Evolutionary conservation across 352 stramenopile species (phyloP).

Genomic region (Globisporangium parvum): DNA sequence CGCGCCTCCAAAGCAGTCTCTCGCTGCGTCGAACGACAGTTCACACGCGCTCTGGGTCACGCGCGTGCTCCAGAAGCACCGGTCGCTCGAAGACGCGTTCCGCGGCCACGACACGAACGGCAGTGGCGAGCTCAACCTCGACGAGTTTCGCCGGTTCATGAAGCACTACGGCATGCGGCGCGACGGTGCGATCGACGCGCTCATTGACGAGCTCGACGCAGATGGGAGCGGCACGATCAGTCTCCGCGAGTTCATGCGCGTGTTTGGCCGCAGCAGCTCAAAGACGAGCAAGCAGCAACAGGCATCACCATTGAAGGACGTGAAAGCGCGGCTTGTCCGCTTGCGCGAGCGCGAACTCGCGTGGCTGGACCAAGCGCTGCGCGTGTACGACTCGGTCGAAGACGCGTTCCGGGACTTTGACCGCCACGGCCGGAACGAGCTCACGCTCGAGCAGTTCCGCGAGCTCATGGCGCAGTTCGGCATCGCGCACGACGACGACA

Average conservation of each 20-base stretch:
- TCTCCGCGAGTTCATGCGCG: conserved; percentile 30
- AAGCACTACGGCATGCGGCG: conserved; percentile 39
- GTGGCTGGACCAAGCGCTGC: conserved; percentile 41
- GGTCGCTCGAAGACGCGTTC: conserved; percentile 33
- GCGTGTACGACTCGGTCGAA: conserved; percentile 32
- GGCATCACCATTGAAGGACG: conserved; percentile 6
- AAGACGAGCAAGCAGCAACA: conserved; percentile 9
- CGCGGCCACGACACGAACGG: conserved; percentile 27
- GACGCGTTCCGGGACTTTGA: conserved; percentile 42
- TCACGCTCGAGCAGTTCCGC: conserved; percentile 38
- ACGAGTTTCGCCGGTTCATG: conserved; percentile 50
- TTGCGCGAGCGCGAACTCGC: conserved; percentile 45
- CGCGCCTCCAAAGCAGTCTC: not conserved
- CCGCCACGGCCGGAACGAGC: conserved; percentile 20
- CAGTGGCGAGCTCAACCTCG: conserved; percentile 35
- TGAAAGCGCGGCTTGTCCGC: conserved; percentile 15
- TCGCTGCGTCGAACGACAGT: not conserved
- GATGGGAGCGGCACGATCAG: conserved; percentile 37
- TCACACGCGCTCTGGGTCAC: conserved; percentile 14
- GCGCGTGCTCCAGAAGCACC: conserved; percentile 26
- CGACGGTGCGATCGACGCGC: conserved; percentile 24
- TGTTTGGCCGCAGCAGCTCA: conserved; percentile 19
- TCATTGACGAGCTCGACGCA: conserved; percentile 34
- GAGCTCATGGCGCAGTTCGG: conserved; percentile 23
- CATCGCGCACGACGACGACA: conserved; percentile 38